A percentile compares a stretch with the other conserved stretches of the same genome.
Conservation (phyloP, 768 basidiomycete species). For the Epithele typhae region DNA sequence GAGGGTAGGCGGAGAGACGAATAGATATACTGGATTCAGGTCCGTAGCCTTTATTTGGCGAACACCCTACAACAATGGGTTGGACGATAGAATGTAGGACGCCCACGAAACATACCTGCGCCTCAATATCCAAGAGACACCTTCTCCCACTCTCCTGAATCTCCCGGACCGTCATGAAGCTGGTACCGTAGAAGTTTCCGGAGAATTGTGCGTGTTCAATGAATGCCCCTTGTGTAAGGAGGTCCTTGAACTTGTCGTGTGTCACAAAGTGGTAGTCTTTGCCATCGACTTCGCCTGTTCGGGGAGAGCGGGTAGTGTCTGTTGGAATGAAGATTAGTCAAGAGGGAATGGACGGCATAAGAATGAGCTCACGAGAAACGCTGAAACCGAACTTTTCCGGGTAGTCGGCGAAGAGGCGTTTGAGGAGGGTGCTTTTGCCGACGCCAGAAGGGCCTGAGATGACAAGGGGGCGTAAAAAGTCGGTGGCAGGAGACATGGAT, state of each 20-base stretch:
- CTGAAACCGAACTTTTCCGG: conserved; percentile 90
- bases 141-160: conserved; percentile 68
- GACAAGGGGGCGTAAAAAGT: conserved; percentile 72
- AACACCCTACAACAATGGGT: conserved; percentile 61
- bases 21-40: conserved; percentile 84
- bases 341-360: neutral
- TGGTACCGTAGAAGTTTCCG: conserved; percentile 91
- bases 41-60: conserved; percentile 83
- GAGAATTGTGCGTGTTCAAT: conserved; percentile 95
- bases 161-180: conserved; percentile 65
- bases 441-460: conserved; percentile 91
- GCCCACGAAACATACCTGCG: conserved; percentile 58
- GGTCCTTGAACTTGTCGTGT: conserved; percentile 61
- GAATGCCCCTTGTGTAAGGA: conserved; percentile 71
- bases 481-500: conserved; percentile 26
- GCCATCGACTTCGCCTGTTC: conserved; percentile 79
- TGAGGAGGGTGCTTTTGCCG: conserved; percentile 89
- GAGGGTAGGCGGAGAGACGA: conserved; percentile 87
- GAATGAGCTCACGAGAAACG: conserved; percentile 67
- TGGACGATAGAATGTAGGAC: conserved; percentile 13
- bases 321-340: conserved; percentile 1
- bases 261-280: conserved; percentile 85
- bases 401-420: conserved; percentile 71
- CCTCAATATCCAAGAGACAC: conserved; percentile 94
- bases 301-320: conserved; percentile 89